Evolutionary conservation across 306 rosid species (phyloP).

Genomic region (Boehmeria nivea): DNA sequence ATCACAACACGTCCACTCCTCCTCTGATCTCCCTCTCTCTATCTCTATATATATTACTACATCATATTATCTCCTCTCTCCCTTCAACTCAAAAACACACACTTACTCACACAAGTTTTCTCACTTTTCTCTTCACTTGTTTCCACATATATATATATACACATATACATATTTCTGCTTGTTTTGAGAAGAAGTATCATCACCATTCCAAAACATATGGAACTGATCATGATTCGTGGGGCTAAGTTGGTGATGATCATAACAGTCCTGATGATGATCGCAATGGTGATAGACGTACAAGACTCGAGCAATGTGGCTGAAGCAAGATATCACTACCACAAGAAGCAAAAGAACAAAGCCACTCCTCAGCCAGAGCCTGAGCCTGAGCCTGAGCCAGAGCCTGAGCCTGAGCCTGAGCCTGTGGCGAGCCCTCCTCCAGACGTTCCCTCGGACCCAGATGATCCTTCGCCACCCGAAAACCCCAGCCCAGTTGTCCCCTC

Average conservation of each 20-base stretch:
- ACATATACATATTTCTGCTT: no score
- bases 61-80: no score
- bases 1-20: no score
- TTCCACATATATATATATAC: no score
- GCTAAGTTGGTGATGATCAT: background rate
- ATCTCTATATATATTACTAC: no score
- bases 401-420: background rate
- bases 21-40: no score
- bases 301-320: conserved; percentile 41
- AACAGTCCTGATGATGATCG: background rate
- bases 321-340: conserved; percentile 75
- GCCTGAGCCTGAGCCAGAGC: no score
- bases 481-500: conserved; percentile 14
- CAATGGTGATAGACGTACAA: background rate
- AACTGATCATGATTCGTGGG: background rate
- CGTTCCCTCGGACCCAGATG: conserved; percentile 13
- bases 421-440: conserved; percentile 24
- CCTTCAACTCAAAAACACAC: no score
- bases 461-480: conserved; percentile 24
- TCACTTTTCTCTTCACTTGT: no score
- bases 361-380: background rate
- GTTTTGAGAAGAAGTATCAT: no score
- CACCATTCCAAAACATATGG: background rate
- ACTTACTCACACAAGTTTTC: no score
- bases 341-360: conserved; percentile 25